Conservation (phyloP, 306 rosid species). For the Rosa lucieae region DNA sequence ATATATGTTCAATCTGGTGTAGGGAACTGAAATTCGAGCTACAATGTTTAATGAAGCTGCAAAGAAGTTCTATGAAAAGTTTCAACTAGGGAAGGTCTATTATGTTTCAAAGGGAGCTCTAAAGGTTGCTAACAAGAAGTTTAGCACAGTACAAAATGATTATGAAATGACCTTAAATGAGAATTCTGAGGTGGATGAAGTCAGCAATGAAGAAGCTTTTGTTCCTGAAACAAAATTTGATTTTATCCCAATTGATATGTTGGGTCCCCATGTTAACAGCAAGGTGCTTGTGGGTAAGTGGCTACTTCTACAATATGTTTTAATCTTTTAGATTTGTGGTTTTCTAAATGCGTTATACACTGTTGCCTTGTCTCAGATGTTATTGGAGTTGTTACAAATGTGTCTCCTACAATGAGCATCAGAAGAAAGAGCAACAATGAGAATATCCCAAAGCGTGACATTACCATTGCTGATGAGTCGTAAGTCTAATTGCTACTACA, state of each 20-base stretch:
- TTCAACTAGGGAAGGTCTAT: conserved; percentile 81
- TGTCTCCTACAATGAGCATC: conserved; percentile 84
- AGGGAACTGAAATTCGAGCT: conserved; percentile 98
- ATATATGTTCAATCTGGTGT: conserved; percentile 22
- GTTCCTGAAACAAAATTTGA: conserved; percentile 74
- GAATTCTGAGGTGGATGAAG: conserved; percentile 93
- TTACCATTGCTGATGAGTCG: conserved; percentile 93
- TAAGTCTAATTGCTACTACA: conserved; percentile 20
- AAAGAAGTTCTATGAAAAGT: conserved; percentile 71
- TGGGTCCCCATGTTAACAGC: conserved; percentile 80
- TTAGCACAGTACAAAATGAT: conserved; percentile 83
- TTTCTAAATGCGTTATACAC: too few species aligned
- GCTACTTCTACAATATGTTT: not conserved
- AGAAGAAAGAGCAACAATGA: conserved; percentile 82
- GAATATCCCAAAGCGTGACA: conserved; percentile 81
- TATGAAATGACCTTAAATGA: conserved; percentile 91
- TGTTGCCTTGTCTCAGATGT: conserved; percentile 51
- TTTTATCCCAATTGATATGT: conserved; percentile 76
- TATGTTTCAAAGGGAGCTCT: conserved; percentile 82
- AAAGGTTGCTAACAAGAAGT: conserved; percentile 85
- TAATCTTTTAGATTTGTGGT: not conserved
- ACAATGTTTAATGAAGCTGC: conserved; percentile 98
- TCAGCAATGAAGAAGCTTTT: conserved; percentile 55
- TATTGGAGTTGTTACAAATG: conserved; percentile 81
- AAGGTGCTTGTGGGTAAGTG: conserved; percentile 78